Evolutionary conservation across 768 basidiomycete genomes (phyloP), one percentile per base, ranked within the genome.

Genomic region (Podaxis carcinomalis): DNA sequence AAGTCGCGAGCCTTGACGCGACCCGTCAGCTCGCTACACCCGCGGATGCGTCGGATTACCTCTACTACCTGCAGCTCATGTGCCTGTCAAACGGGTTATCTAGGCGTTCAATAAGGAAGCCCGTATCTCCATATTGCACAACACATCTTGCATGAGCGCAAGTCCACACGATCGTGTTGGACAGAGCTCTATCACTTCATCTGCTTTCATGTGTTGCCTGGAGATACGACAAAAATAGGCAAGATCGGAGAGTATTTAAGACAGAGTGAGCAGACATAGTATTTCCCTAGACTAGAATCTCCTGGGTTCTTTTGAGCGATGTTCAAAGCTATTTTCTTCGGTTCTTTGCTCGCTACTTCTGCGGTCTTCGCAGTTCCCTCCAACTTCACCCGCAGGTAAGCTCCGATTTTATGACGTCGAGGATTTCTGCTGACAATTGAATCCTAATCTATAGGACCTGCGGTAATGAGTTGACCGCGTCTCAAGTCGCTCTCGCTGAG

Each of bases 401-500:
- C 25, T 36, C 10, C 46, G 2, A 25, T 6, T 0, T 37, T 37
- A 10, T 10, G 6, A 19, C 28, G 16, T 5, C 32, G 27, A 0
- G 9, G 23, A 16, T 5, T 14, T 47, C 9, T n/a, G 37, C 39
- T 40, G 16, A 19, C 40, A 44, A n/a, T 55, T 35, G 60, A 46
- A 25, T 68, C 40, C 37, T 28, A 28, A 51, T 60, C 16, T 56
- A 61, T 40, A 73, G 69, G 65, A 61, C 61, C 14, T 82, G 81
- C 61, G 80, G 78, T 53, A 76, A 73, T 7, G 62, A 62, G 58
- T 72, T 77, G 63, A 74, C 71, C 55, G 73, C 73, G 39, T 75
- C 72, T 21, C 60, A 75, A 56, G 57, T 79, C 52, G 65, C 66
- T 44, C 68, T 66, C 1, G 69, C 72, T 42, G 79, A 82, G 70